Conservation (phyloP, 768 basidiomycete species). For the Pleurotus tuoliensis region DNA sequence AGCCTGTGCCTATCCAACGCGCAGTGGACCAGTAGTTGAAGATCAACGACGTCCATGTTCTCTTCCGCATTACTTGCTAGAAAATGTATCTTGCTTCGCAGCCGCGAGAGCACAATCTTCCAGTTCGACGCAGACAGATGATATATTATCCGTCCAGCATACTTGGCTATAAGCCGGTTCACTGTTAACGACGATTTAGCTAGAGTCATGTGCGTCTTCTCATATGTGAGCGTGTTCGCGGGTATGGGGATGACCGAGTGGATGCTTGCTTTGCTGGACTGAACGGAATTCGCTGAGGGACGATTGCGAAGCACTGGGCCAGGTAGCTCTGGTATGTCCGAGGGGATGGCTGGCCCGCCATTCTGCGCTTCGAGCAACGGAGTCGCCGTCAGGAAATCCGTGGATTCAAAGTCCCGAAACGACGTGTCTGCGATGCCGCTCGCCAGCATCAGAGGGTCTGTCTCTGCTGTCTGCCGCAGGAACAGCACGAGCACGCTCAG, state of each 20-base stretch:
- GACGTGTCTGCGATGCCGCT: constrained; percentile 58
- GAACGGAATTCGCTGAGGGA: constrained; percentile 38
- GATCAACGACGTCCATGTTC: constrained; percentile 63
- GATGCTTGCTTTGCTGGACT: constrained; percentile 31
- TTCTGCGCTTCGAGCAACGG: constrained; percentile 9
- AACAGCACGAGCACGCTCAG: constrained; percentile 82
- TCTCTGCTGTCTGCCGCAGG: constrained; percentile 63
- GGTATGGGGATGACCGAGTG: constrained; percentile 38
- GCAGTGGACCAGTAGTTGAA: constrained; percentile 75
- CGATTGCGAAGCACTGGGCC: constrained; percentile 31
- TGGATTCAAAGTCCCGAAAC: constrained; percentile 69
- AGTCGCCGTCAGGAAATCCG: constrained; percentile 21
- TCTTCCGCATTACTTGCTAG: constrained; percentile 45
- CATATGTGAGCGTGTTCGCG: constrained; percentile 40
- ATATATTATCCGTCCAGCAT: constrained; percentile 76
- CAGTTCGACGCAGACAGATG: constrained; percentile 89
- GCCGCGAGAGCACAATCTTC: constrained; percentile 67
- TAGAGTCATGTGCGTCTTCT: constrained; percentile 60
- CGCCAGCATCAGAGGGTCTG: constrained; percentile 54
- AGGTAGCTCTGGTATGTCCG: constrained; percentile 10
- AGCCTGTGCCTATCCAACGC: constrained; percentile 69
- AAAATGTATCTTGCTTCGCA: constrained; percentile 64
- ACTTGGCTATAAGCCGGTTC: constrained; percentile 62
- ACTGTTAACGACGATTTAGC: constrained; percentile 52
- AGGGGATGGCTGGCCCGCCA: constrained; percentile 12